Evolutionary conservation across 768 basidiomycete genomes (phyloP).

Genomic region (Suillus brevipes): DNA sequence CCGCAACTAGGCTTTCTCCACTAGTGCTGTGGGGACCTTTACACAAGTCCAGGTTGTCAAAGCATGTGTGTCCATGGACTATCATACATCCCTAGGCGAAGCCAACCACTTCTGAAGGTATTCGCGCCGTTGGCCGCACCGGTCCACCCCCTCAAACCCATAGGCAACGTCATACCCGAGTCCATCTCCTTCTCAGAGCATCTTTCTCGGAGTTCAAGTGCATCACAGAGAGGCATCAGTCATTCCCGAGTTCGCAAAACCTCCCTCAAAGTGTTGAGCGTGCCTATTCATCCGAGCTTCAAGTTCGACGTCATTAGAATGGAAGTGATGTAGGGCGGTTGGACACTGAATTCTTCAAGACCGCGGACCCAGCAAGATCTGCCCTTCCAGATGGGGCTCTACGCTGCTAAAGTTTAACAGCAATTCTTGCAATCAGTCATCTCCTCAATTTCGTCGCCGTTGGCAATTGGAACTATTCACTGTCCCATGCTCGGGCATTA

Average conservation of each 20-base stretch:
- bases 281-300: slow-evolving; percentile 39
- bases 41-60: slow-evolving; percentile 41
- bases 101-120: too few relatives aligned
- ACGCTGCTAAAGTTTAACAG: neutral
- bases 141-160: slow-evolving; percentile 19
- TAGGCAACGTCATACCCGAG: slow-evolving; percentile 52
- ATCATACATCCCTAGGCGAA: neutral
- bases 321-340: slow-evolving; percentile 37
- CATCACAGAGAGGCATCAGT: slow-evolving; percentile 2
- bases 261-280: slow-evolving; percentile 27
- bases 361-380: neutral
- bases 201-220: slow-evolving; percentile 29
- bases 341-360: slow-evolving; percentile 32
- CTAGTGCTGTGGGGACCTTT: slow-evolving; percentile 34
- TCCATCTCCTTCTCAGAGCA: slow-evolving; percentile 30
- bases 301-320: slow-evolving; percentile 37
- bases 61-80: neutral
- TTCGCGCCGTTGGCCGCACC: too few relatives aligned
- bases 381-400: neutral
- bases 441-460: too few relatives aligned
- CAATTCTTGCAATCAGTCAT: too few relatives aligned
- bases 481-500: neutral
- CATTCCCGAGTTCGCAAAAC: slow-evolving; percentile 29
- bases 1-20: slow-evolving; percentile 40
- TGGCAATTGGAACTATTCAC: neutral